These are phyloP conservation scores for Oryza punctata DNA, from an alignment of 176 grass and related monocot genomes.

Conservation along the genomic window DNA sequence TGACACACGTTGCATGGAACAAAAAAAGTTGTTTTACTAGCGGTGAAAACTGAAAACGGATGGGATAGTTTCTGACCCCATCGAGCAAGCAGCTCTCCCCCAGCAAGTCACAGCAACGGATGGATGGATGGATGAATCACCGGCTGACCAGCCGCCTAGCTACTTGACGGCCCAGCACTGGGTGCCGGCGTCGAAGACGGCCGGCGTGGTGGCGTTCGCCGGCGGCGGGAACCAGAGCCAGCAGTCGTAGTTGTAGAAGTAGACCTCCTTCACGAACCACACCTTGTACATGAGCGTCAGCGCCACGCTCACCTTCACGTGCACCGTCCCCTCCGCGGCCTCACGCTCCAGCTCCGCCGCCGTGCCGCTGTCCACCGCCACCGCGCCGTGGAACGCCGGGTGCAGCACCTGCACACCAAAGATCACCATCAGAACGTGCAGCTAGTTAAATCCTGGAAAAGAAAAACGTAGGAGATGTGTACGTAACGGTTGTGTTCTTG, in stretches of 20 bases:
- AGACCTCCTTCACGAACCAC: neutral
- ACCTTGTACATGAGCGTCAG: conserved; percentile 28
- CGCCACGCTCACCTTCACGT: conserved; percentile 10
- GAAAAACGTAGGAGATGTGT: too few species aligned
- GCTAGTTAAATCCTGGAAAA: too few species aligned
- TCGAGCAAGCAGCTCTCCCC: too few species aligned
- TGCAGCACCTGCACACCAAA: neutral
- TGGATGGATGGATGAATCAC: too few species aligned
- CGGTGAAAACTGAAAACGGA: too few species aligned
- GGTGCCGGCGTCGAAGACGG: conserved; percentile 4
- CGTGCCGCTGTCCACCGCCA: neutral
- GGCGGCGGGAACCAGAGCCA: conserved; percentile 32
- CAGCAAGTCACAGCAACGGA: too few species aligned
- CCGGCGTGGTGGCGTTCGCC: neutral
- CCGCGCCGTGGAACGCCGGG: neutral
- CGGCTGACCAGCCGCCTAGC: too few species aligned
- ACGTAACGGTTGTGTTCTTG: conserved; percentile 5
- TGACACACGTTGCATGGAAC: too few species aligned
- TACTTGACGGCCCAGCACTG: neutral
- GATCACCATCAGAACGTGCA: too few species aligned
- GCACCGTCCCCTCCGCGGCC: conserved; percentile 24
- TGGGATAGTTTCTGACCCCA: too few species aligned
- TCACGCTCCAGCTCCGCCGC: conserved; percentile 21
- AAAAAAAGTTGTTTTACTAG: too few species aligned
- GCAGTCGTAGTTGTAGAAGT: conserved; percentile 36